Evolutionary conservation across 805 yeast genomes (phyloP).

Genomic region (Maudiozyma barnettii): DNA sequence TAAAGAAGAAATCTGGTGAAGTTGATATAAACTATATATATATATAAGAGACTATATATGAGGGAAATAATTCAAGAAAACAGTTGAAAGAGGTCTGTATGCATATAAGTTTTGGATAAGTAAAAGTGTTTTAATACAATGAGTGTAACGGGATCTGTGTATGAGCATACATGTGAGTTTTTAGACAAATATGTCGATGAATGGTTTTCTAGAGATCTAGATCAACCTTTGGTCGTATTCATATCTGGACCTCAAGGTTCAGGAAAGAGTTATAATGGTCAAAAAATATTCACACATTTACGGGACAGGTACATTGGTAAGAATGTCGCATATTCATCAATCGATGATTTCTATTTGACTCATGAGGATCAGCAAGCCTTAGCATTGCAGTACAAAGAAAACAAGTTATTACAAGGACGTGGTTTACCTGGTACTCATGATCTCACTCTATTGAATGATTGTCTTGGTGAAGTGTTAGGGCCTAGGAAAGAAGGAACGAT

Average conservation of each 20-base stretch:
- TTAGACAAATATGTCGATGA: constrained; percentile 14
- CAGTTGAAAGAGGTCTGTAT: too few relatives aligned
- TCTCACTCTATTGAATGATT: constrained; percentile 25
- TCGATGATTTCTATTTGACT: constrained; percentile 80
- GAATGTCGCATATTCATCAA: constrained; percentile 44
- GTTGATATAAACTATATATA: too few relatives aligned
- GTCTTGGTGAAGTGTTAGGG: constrained; percentile 27
- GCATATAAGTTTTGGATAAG: too few relatives aligned
- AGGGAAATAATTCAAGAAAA: background rate
- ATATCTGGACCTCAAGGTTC: constrained; percentile 73
- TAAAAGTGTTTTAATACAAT: too few relatives aligned
- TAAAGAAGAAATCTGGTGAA: too few relatives aligned
- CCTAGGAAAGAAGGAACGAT: background rate
- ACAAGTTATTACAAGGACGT: constrained; percentile 59
- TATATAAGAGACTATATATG: too few relatives aligned
- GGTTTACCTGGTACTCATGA: constrained; percentile 97
- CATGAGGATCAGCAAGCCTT: constrained; percentile 48
- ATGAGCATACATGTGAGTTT: constrained; percentile 10
- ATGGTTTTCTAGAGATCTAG: constrained; percentile 15
- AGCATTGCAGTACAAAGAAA: constrained; percentile 33
- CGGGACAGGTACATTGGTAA: constrained; percentile 25
- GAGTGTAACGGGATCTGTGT: background rate
- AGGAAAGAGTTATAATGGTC: constrained; percentile 57
- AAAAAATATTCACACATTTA: constrained; percentile 31
- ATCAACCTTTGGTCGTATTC: constrained; percentile 42